A percentile compares a stretch with the other conserved stretches of the same genome.
Evolutionary conservation across 768 basidiomycete species (phyloP).

Genomic region (Hydnomerulius pinastri): DNA sequence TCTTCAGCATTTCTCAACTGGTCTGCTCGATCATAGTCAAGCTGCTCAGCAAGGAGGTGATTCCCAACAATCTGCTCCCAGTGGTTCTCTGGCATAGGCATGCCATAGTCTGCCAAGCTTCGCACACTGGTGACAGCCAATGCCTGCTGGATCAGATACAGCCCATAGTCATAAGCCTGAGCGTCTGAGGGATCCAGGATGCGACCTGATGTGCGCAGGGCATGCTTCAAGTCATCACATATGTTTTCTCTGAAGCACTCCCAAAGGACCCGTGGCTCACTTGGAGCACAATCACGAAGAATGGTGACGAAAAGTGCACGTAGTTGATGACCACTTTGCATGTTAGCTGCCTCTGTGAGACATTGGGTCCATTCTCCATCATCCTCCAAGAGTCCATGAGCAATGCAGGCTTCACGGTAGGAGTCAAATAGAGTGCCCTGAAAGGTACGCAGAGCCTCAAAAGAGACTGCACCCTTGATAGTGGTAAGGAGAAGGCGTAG

Average conservation of each 20-base stretch:
- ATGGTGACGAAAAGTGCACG: conserved; percentile 43
- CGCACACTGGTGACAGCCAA: too few species aligned
- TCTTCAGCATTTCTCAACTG: too few species aligned
- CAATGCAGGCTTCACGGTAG: conserved; percentile 41
- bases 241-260: conserved; percentile 32
- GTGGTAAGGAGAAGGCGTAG: conserved; percentile 40
- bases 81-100: neutral
- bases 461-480: conserved; percentile 33
- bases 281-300: conserved; percentile 34
- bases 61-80: neutral
- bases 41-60: neutral
- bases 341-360: conserved; percentile 38
- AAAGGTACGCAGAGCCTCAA: conserved; percentile 26
- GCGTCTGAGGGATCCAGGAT: neutral
- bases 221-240: conserved; percentile 19
- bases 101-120: too few species aligned
- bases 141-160: too few species aligned
- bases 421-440: conserved; percentile 25
- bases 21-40: too few species aligned
- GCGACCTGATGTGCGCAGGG: neutral
- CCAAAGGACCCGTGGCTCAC: conserved; percentile 39
- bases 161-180: neutral
- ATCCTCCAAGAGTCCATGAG: conserved; percentile 43
- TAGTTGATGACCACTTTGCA: conserved; percentile 39
- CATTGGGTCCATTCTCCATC: conserved; percentile 46